Evolutionary conservation across 1,139 yeast genomes (phyloP).

Genomic region (Suhomyces bokatorum): DNA sequence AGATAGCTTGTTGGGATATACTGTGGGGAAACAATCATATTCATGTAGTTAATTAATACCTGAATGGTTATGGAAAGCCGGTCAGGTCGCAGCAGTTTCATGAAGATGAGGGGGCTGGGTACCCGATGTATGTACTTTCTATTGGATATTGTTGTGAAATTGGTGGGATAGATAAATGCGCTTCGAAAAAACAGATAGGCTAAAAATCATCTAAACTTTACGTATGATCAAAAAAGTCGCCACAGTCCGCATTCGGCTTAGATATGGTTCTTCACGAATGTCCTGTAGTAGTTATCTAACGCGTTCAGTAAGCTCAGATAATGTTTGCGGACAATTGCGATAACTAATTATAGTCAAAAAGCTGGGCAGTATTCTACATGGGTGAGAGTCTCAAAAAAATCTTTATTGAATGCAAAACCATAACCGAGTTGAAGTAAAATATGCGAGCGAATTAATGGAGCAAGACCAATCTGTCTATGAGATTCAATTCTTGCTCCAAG

Average conservation of each 20-base stretch:
- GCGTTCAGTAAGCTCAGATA: background rate
- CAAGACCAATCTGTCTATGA: conserved; percentile 25
- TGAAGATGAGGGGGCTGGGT: background rate
- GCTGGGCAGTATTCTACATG: background rate
- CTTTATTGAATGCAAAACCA: conserved; percentile 1
- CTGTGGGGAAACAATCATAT: background rate
- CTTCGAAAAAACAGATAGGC: background rate
- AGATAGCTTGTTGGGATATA: background rate
- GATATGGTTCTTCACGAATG: background rate
- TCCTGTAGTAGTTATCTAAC: background rate
- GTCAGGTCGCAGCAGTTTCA: too few relatives aligned
- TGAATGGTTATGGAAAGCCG: too few relatives aligned
- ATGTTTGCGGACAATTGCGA: background rate
- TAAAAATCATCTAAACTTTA: too few relatives aligned
- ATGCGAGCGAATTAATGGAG: conserved; percentile 9
- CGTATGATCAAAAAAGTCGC: background rate
- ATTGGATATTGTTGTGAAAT: too few relatives aligned
- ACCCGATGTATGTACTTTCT: too few relatives aligned
- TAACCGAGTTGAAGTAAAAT: conserved; percentile 6
- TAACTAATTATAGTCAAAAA: background rate
- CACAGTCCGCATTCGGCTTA: background rate
- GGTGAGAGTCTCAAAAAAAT: background rate
- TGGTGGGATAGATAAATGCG: background rate
- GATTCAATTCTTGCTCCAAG: conserved; percentile 22
- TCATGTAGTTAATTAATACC: too few relatives aligned